Base-by-base conservation (phyloP, 176 grass and related monocot species). In the Aegilops umbellulata region DNA sequence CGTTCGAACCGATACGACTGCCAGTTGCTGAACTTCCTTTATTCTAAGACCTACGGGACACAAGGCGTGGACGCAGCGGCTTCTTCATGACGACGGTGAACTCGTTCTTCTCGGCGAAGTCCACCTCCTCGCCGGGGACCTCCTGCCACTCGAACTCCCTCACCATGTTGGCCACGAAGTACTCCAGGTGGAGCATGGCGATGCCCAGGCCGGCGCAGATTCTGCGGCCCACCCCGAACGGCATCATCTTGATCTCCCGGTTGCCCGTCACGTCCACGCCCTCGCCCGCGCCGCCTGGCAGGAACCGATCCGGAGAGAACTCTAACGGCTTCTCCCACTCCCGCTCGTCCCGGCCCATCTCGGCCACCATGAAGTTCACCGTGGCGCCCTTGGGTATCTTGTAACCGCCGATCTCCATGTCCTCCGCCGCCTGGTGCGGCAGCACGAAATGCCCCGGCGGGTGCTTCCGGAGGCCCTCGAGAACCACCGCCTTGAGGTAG, bases 211-310 rank as follows among this genome's bases (percentile, higher is more conserved):
- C 92, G 0, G 89, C 39, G 44, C 92, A 94, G 12, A 91, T 86
- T 67, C 92, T 41, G 20, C 92, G 70, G 3, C 89, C 89, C 4
- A 44, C 83, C 4, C 92, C 79, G 46, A 94, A 94, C 5, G 89
- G 86, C 92, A 94, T 94, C 92, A 94, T 91, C 89, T 47, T 89
- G 29, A 94, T 91, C 26, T 15, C 89, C 60, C 38, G 81, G 16
- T 5, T 86, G 19, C 89, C 79, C 1, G n/a, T 30, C 74, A 94
- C 44, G 70, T 89, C 53, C 53, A 58, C 19, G 7, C 0, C 53
- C 9, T 58, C 53, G 19, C 53, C 53, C 20, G 53, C 53, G 53
- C 53, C 53, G 6, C 53, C 53, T 9, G 19, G 53, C 53, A 58
- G 53, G 53, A 58, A 58, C 53, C 92, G 67, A 60, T 90, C 88